A percentile compares a stretch with the other conserved stretches of the same genome.
These are phyloP conservation scores for Yueomyces sinensis DNA, from an alignment of 805 yeast species.

Conservation along the genomic window DNA sequence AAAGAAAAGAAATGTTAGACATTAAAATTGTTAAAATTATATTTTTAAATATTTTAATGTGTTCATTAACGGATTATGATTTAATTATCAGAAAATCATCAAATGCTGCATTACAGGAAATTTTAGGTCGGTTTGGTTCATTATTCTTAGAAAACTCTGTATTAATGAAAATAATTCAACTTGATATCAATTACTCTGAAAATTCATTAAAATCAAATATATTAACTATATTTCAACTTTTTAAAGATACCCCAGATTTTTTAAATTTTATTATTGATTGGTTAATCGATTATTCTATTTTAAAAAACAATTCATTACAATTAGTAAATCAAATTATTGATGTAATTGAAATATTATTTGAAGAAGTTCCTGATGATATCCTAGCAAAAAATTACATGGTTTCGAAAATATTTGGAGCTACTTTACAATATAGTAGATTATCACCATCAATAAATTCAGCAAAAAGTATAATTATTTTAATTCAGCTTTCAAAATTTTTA, in stretches of 20 bases:
- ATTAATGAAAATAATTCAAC: slow-evolving; percentile 39
- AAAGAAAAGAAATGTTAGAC: slow-evolving; percentile 24
- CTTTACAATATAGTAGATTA: too few relatives aligned
- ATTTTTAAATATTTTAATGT: slow-evolving; percentile 28
- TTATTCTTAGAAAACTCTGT: slow-evolving; percentile 19
- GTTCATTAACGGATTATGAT: slow-evolving; percentile 60
- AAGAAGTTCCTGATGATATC: neutral
- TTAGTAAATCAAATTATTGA: slow-evolving; percentile 5
- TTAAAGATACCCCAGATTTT: slow-evolving; percentile 9
- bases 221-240: slow-evolving; percentile 11
- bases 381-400: too few relatives aligned
- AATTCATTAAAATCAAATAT: slow-evolving; percentile 30
- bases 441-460: neutral
- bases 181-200: slow-evolving; percentile 37
- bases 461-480: neutral
- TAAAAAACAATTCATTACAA: slow-evolving; percentile 8
- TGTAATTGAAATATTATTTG: slow-evolving; percentile 4
- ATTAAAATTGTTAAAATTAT: slow-evolving; percentile 16
- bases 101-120: slow-evolving; percentile 77
- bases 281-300: slow-evolving; percentile 11
- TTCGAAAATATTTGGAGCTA: too few relatives aligned
- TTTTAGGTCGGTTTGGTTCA: slow-evolving; percentile 52
- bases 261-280: slow-evolving; percentile 14
- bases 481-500: neutral
- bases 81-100: slow-evolving; percentile 68